phyloP scores from a whole-genome alignment of 78 protist species.

The Monosiga brevicollis region DNA sequence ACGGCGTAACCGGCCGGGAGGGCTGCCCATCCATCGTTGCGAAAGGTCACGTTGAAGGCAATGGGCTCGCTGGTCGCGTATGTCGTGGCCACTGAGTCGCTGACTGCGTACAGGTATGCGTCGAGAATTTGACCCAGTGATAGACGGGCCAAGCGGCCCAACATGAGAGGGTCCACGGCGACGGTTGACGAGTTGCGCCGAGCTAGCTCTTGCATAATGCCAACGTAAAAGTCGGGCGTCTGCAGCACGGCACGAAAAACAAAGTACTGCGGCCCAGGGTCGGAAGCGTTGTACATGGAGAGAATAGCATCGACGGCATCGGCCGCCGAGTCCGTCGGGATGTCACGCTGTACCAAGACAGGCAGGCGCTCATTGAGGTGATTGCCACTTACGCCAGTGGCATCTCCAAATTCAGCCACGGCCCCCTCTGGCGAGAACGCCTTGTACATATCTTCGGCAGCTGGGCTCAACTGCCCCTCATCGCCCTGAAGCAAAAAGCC shows the following conservation, averaged over 20 bases:
- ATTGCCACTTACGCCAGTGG: neutral
- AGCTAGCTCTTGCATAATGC: neutral
- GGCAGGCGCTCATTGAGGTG: neutral
- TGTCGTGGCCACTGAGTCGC: neutral
- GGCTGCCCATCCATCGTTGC: constrained; percentile 1
- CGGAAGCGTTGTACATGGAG: neutral
- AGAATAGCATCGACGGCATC: neutral
- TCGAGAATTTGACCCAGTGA: neutral
- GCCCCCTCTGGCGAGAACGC: neutral
- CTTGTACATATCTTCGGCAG: neutral
- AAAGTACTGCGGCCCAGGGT: neutral
- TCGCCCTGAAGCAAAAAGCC: constrained; percentile 10
- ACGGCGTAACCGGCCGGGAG: neutral
- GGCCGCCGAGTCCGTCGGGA: neutral
- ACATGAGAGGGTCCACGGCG: neutral
- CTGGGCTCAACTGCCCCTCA: neutral
- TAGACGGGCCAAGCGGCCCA: neutral
- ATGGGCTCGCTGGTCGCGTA: neutral
- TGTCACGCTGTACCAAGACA: neutral
- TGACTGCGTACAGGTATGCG: neutral
- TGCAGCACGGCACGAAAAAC: neutral
- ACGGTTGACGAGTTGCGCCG: neutral
- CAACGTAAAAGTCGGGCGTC: neutral
- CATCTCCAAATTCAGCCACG: neutral
- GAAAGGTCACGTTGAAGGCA: neutral